A percentile compares a stretch with the other conserved stretches of the same genome.
phyloP scores from a whole-genome alignment of 129 eudicot species.

The Scalesia atractyloides region DNA sequence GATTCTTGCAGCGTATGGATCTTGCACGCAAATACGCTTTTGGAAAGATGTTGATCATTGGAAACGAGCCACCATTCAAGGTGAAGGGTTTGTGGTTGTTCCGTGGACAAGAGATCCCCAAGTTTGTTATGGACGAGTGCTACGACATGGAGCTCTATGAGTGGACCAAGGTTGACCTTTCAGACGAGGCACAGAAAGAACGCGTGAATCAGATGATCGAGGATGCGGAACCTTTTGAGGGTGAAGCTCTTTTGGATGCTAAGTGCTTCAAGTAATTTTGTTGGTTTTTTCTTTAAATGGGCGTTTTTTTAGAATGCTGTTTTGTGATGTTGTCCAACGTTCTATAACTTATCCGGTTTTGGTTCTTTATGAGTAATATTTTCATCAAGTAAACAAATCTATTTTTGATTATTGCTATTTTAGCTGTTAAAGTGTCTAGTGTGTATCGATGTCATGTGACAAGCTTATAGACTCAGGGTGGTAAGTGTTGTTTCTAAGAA shows the following conservation, averaged over 20 bases:
- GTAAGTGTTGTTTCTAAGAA: no score
- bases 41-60: slow-evolving; percentile 85
- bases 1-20: slow-evolving; percentile 84
- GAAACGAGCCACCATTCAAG: slow-evolving; percentile 68
- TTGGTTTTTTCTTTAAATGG: neutral
- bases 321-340: slow-evolving; percentile 7
- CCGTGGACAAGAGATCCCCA: slow-evolving; percentile 67
- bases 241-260: slow-evolving; percentile 67
- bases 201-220: slow-evolving; percentile 59
- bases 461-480: no score
- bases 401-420: neutral
- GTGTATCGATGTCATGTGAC: no score
- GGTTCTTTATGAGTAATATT: neutral
- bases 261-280: slow-evolving; percentile 58
- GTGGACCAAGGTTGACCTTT: slow-evolving; percentile 71
- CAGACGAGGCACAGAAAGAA: slow-evolving; percentile 69
- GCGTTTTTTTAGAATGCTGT: neutral
- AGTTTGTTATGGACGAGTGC: slow-evolving; percentile 71
- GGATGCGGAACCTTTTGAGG: slow-evolving; percentile 66
- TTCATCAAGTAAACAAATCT: slow-evolving; percentile 1
- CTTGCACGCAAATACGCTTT: slow-evolving; percentile 84
- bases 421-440: neutral
- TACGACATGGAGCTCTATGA: slow-evolving; percentile 76
- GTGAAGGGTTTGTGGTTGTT: slow-evolving; percentile 85
- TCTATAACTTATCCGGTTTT: neutral